These are phyloP conservation scores for Pseudozyma thailandica DNA, from an alignment of 1,284 basidiomycete genomes.

Conservation along the genomic window DNA sequence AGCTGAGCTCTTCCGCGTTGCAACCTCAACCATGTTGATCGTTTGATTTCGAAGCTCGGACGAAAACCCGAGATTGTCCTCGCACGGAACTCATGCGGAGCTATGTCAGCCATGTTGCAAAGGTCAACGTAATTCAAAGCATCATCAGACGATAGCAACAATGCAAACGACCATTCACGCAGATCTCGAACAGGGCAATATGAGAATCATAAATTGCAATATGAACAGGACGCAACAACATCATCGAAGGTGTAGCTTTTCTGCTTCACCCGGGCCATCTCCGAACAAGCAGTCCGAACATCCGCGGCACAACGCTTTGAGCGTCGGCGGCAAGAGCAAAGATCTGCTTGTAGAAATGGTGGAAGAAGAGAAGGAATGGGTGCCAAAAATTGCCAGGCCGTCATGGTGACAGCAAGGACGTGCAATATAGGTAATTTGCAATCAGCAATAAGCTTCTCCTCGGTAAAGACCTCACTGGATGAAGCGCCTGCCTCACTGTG, in stretches of 20 bases:
- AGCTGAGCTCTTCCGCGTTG: too few relatives aligned
- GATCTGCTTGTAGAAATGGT: not conserved
- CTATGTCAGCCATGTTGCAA: not conserved
- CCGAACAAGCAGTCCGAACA: not conserved
- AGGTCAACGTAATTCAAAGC: not conserved
- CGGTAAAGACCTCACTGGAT: slow-evolving; percentile 65
- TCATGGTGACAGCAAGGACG: slow-evolving; percentile 62
- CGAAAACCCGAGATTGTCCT: too few relatives aligned
- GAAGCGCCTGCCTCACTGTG: slow-evolving; percentile 61
- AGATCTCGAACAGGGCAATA: not conserved
- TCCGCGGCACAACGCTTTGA: slow-evolving; percentile 21
- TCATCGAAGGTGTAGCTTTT: not conserved
- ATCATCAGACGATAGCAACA: too few relatives aligned
- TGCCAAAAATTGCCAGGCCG: slow-evolving; percentile 63
- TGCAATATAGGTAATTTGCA: slow-evolving; percentile 65
- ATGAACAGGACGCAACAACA: not conserved
- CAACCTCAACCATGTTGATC: too few relatives aligned
- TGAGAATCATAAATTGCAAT: not conserved
- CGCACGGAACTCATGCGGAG: not conserved
- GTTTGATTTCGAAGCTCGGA: too few relatives aligned
- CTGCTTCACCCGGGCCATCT: slow-evolving; percentile 27
- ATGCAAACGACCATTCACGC: too few relatives aligned
- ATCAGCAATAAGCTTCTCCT: slow-evolving; percentile 66
- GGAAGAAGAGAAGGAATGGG: slow-evolving; percentile 39
- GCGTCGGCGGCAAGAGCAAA: slow-evolving; percentile 8